A percentile compares a stretch with the other conserved stretches of the same genome.
Evolutionary conservation across 371 early-diverging fungal species (phyloP).

Genomic region (Nematocida ironsii): DNA sequence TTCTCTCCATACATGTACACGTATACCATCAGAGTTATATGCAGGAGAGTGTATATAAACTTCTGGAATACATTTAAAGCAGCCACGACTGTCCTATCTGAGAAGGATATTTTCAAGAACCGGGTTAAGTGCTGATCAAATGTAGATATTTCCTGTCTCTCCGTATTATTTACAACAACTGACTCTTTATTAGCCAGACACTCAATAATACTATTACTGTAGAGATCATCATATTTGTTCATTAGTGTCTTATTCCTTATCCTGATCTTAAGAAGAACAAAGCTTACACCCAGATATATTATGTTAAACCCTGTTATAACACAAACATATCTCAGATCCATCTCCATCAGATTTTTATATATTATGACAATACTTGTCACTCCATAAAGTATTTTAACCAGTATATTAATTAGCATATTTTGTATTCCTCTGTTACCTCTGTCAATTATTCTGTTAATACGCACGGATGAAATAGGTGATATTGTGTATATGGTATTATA

Average conservation of each 20-base stretch:
- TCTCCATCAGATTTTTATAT: not conserved
- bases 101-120: not conserved
- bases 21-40: constrained; percentile 23
- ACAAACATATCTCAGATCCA: not conserved
- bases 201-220: constrained; percentile 56
- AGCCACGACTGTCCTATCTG: constrained; percentile 2
- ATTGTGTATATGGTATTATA: not conserved
- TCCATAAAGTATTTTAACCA: not conserved
- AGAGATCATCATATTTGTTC: constrained; percentile 38
- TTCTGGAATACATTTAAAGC: constrained; percentile 35
- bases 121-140: constrained; percentile 27
- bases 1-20: not conserved
- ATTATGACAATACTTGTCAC: not conserved
- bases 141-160: constrained; percentile 17
- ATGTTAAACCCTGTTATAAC: constrained; percentile 18
- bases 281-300: constrained; percentile 28
- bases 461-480: not conserved
- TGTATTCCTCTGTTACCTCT: constrained; percentile 24
- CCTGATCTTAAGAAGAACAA: constrained; percentile 18
- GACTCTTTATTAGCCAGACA: constrained; percentile 46
- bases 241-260: constrained; percentile 45
- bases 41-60: constrained; percentile 37
- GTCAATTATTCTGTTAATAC: constrained; percentile 30
- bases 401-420: constrained; percentile 14
- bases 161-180: constrained; percentile 46